A percentile compares a stretch with the other conserved stretches of the same genome.
These are phyloP conservation scores for Fusarium chlamydosporum DNA, from an alignment of 2,329 filamentous ascomycete species.

Conservation along the genomic window DNA sequence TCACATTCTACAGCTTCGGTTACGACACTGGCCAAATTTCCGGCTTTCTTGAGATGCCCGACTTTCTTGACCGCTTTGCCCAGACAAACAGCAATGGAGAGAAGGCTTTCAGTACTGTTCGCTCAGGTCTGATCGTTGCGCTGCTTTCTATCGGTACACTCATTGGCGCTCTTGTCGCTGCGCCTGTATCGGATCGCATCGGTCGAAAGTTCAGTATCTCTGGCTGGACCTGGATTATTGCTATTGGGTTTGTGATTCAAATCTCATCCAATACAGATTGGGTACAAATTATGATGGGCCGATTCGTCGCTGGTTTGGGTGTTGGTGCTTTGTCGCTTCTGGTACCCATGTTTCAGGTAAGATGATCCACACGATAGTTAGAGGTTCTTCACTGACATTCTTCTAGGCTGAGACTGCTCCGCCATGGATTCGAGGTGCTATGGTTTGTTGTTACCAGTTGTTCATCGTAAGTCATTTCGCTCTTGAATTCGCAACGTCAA, in stretches of 20 bases:
- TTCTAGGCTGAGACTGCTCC: slow-evolving; percentile 75
- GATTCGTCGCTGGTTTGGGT: slow-evolving; percentile 75
- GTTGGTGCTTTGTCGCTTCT: slow-evolving; percentile 75
- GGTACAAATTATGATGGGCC: slow-evolving; percentile 76
- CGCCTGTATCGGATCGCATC: slow-evolving; percentile 74
- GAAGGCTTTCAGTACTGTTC: slow-evolving; percentile 64
- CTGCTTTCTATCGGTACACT: slow-evolving; percentile 72
- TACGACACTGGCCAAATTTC: slow-evolving; percentile 69
- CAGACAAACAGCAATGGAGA: slow-evolving; percentile 57
- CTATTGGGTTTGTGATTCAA: slow-evolving; percentile 77
- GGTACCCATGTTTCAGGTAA: slow-evolving; percentile 77
- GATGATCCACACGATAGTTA: background rate
- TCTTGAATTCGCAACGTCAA: fast-evolving
- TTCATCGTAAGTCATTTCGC: slow-evolving; percentile 67
- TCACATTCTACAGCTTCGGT: slow-evolving; percentile 52
- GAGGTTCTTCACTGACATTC: background rate
- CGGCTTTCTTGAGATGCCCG: slow-evolving; percentile 70
- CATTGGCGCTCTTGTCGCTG: slow-evolving; percentile 71
- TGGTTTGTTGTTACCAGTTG: slow-evolving; percentile 77
- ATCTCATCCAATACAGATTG: slow-evolving; percentile 69
- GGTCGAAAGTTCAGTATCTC: slow-evolving; percentile 75
- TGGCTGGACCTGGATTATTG: slow-evolving; percentile 71
- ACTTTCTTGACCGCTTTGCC: slow-evolving; percentile 68
- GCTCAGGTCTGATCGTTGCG: slow-evolving; percentile 71
- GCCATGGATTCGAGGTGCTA: slow-evolving; percentile 73